Base-by-base conservation (phyloP, 2,329 filamentous ascomycete species). In the Aspergillus oerlinghausenensis region DNA sequence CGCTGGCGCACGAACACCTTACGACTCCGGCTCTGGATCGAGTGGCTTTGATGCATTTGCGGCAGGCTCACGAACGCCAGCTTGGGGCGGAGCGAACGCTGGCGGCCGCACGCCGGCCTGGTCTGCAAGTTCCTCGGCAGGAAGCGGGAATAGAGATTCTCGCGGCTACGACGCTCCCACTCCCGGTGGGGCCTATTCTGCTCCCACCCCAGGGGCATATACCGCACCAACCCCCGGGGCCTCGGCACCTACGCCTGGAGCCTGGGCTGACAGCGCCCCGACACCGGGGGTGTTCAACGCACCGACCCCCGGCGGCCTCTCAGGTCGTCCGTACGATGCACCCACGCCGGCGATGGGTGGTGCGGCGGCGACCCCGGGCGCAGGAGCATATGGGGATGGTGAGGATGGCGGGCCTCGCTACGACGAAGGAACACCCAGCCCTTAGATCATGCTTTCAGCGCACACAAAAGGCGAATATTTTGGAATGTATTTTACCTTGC, bases 11-110 rank as follows among this genome's bases (percentile, higher is more conserved):
- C 88, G 88, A 71, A 93, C 89, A 79, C 89, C 54, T 1, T 80
- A 80, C 60, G 89, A 88, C 55, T 83, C 86, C 52, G 80, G 81
- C 21, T 89, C 88, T 66, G 84, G 81, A 54, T 80, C 82, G 55
- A 87, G 88, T 83, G 48, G 88, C 81, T 53, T 91, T 53, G 87
- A 88, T 57, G 79, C 82, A 32, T 90, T 88, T 78, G 84, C 79
- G 14, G 79, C 82, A 3, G 85, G 88, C 6, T 88, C 88, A 29
- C 90, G 92, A 72, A 95, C 91, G 1, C 92, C 92, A 3, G 87
- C 84, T 1, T 92, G 81, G 67, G 82, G 80, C 52, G 79, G 79
- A 51, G 84, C 87, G 57, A 76, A 80, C 50, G 52, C 67, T 26
- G 74, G 74, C 28, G 73, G 70, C 56, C 74, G 78, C 42, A 80